These are phyloP conservation scores for Nicotiana undulata DNA, from an alignment of 257 asterid species.

Conservation along the genomic window DNA sequence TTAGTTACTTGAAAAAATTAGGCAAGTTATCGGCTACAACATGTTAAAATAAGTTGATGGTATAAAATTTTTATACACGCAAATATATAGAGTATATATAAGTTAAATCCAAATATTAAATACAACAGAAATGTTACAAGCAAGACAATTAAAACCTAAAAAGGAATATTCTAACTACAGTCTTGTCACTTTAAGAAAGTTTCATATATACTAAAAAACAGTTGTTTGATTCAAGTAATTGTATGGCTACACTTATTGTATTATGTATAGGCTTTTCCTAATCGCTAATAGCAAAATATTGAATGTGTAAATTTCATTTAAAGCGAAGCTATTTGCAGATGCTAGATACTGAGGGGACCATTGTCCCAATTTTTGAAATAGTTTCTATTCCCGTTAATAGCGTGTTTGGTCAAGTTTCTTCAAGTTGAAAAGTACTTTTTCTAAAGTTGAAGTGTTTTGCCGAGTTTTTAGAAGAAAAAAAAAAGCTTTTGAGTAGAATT, in stretches of 20 bases:
- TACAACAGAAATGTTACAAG: not conserved
- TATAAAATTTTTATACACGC: not conserved
- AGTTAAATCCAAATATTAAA: not conserved
- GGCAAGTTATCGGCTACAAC: not conserved
- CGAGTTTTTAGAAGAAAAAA: too few relatives aligned
- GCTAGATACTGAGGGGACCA: not conserved
- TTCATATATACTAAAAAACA: not conserved
- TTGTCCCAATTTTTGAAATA: not conserved
- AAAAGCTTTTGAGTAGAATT: too few relatives aligned
- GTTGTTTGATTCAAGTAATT: not conserved
- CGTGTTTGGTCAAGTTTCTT: too few relatives aligned
- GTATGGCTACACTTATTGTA: not conserved
- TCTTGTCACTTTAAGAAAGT: not conserved
- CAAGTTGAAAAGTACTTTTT: too few relatives aligned
- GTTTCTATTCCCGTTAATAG: not conserved
- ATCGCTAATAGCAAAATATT: not conserved
- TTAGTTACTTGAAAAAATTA: too few relatives aligned
- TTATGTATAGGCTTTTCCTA: not conserved
- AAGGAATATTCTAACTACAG: not conserved
- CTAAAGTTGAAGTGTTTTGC: too few relatives aligned
- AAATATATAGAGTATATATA: too few relatives aligned
- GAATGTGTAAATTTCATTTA: not conserved
- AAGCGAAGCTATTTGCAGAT: not conserved
- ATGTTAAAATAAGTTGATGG: not conserved
- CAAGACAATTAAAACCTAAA: not conserved